Base-by-base conservation (phyloP, 2,329 filamentous ascomycete genomes). In the Coniochaeta sp. region DNA sequence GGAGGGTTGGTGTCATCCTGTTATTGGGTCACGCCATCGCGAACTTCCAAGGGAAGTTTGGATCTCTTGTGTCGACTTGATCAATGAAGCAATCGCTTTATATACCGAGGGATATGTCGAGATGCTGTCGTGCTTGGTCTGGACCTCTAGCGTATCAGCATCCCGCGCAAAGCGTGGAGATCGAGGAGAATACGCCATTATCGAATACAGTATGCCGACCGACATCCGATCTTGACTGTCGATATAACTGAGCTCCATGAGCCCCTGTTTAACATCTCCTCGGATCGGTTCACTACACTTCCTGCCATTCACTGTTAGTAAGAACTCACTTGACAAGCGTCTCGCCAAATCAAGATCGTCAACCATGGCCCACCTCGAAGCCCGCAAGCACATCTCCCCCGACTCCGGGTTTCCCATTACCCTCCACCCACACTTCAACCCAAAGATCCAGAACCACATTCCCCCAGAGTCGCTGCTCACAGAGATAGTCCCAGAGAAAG, bases 391-490 rank as follows among this genome's bases (percentile, higher is more conserved):
- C 56, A 69, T 77, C 32, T 77, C 73, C 6, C 68, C 71, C 5
- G 74, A 77, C 56, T 77, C 75, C 1, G 73, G 73, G 1, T 71
- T 70, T 30, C 73, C 74, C 0, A 66, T 70, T 22, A 70, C 67
- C 2, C 57, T 77, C 0, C 74, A 78, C 57, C 72, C 74, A 1
- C 59, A 66, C 50, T 77, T 74, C 64, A 75, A 76, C 51, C 60
- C 67, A 28, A 76, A 72, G 55, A 74, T 77, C 52, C 68, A 61
- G 26, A 54, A 62, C 26, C 65, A 72, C 54, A 58, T 65, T 0
- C 72, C 73, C 1, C 67, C 69, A 0, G 72, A 76, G 49, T 58
- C 67, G 0, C 31, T 64, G 9, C 64, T 69, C 5, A 55, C 66
- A 33, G 56, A 59, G 53, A 61, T 63, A 13, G 42, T 58, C 22